Percentiles rank a stretch among this genome's conserved stretches.
These are phyloP conservation scores for Poa pratensis DNA, from an alignment of 176 grass and related monocot species.

Conservation along the genomic window DNA sequence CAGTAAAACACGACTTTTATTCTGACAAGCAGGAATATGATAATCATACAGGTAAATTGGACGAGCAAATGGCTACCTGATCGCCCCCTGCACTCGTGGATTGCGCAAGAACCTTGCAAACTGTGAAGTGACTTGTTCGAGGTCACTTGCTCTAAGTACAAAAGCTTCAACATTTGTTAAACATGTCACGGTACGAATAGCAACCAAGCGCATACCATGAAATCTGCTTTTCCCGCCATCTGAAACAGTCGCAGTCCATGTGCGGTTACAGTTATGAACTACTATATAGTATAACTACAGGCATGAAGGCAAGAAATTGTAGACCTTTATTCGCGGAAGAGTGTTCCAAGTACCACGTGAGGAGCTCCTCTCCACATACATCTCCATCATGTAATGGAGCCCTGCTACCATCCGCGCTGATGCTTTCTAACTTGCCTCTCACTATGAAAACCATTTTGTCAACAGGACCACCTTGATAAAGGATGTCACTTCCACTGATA, in stretches of 20 bases:
- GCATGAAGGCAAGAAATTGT: not conserved
- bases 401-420: constrained; percentile 76
- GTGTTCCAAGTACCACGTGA: constrained; percentile 95
- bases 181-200: constrained; percentile 85
- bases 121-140: constrained; percentile 79
- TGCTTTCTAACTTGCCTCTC: constrained; percentile 88
- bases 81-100: constrained; percentile 78
- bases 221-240: constrained; percentile 74
- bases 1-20: not conserved
- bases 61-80: constrained; percentile 41
- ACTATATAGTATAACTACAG: not conserved
- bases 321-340: constrained; percentile 79
- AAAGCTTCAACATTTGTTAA: constrained; percentile 95
- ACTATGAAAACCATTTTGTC: constrained; percentile 98
- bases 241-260: constrained; percentile 42
- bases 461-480: constrained; percentile 78
- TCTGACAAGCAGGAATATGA: not conserved
- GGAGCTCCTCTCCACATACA: constrained; percentile 96
- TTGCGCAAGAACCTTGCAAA: constrained; percentile 84
- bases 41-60: not conserved
- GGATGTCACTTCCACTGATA: constrained; percentile 77
- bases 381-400: constrained; percentile 77
- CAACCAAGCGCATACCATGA: constrained; percentile 75
- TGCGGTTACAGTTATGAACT: constrained; percentile 6
- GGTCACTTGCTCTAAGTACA: constrained; percentile 78